Conservation (phyloP, 1,139 yeast species). For the Saccharomyces hybrid region DNA sequence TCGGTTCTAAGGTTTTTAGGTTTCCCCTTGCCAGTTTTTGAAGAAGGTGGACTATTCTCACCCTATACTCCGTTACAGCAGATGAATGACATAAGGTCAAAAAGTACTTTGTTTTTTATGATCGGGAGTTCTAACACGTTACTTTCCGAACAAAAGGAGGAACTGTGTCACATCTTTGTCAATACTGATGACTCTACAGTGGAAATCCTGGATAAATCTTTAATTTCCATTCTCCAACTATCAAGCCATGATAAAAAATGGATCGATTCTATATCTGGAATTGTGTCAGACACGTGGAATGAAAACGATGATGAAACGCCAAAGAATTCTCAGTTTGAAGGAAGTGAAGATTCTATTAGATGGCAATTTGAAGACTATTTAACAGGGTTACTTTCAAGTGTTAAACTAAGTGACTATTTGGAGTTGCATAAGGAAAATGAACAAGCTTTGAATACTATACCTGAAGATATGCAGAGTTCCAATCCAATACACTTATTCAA, state of each 20-base stretch:
- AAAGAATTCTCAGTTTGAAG: slow-evolving; percentile 46
- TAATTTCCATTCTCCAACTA: slow-evolving; percentile 42
- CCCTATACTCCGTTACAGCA: slow-evolving; percentile 93
- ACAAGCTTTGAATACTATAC: slow-evolving; percentile 21
- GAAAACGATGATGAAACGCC: slow-evolving; percentile 40
- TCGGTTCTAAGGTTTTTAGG: slow-evolving; percentile 79
- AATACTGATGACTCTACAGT: slow-evolving; percentile 46
- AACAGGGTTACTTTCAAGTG: slow-evolving; percentile 63
- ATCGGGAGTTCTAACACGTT: slow-evolving; percentile 86
- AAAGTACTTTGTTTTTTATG: slow-evolving; percentile 56
- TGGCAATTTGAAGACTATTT: slow-evolving; percentile 85
- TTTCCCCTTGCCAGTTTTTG: slow-evolving; percentile 77
- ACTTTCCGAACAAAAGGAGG: slow-evolving; percentile 56
- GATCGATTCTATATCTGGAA: slow-evolving; percentile 36
- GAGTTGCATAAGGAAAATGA: slow-evolving; percentile 36
- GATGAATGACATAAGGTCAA: slow-evolving; percentile 57
- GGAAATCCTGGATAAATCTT: slow-evolving; percentile 37
- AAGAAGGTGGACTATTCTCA: slow-evolving; percentile 79
- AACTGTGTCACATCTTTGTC: slow-evolving; percentile 49
- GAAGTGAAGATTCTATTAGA: slow-evolving; percentile 86
- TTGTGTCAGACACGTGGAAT: slow-evolving; percentile 34
- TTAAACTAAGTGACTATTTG: slow-evolving; percentile 58
- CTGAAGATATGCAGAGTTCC: slow-evolving; percentile 21
- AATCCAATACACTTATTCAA: slow-evolving; percentile 48
- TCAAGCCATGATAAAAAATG: slow-evolving; percentile 68